A percentile compares a stretch with the other conserved stretches of the same genome.
These are phyloP conservation scores for Aspergillus latus DNA, from an alignment of 2,329 filamentous ascomycete genomes.

Conservation along the genomic window DNA sequence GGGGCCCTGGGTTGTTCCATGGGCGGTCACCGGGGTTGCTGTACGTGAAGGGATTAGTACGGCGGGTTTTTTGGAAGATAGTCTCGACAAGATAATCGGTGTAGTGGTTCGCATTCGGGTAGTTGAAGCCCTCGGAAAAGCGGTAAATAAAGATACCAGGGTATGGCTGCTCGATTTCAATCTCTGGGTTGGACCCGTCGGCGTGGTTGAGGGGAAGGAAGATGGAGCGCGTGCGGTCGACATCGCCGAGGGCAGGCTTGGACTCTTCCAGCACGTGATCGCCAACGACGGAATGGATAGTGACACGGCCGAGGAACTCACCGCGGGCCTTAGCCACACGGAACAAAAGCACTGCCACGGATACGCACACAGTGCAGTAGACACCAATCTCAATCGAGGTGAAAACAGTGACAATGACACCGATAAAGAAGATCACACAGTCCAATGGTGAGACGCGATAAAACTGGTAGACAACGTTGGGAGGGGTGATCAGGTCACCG, in stretches of 20 bases:
- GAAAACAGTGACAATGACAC: slow-evolving; percentile 88
- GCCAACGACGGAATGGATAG: slow-evolving; percentile 78
- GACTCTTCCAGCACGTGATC: slow-evolving; percentile 69
- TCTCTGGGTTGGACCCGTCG: slow-evolving; percentile 86
- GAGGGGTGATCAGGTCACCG: slow-evolving; percentile 84
- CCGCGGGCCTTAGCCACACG: slow-evolving; percentile 80
- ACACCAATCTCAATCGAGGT: slow-evolving; percentile 86
- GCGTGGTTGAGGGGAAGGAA: slow-evolving; percentile 83
- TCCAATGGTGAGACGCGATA: slow-evolving; percentile 91
- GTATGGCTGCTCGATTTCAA: slow-evolving; percentile 77
- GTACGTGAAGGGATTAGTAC: slow-evolving; percentile 70
- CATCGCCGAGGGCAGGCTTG: slow-evolving; percentile 40
- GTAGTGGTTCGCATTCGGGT: slow-evolving; percentile 87
- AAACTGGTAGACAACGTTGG: slow-evolving; percentile 90
- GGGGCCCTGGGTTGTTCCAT: slow-evolving; percentile 90
- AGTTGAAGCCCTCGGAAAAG: slow-evolving; percentile 93
- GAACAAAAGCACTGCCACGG: slow-evolving; percentile 75
- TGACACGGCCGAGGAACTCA: slow-evolving; percentile 77
- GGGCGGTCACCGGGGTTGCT: slow-evolving; percentile 72
- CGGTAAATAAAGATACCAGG: slow-evolving; percentile 95
- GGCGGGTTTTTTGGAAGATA: slow-evolving; percentile 70
- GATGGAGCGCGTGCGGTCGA: slow-evolving; percentile 61
- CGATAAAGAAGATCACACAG: slow-evolving; percentile 87
- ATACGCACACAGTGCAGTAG: slow-evolving; percentile 79
- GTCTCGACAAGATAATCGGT: slow-evolving; percentile 73